phyloP scores from a whole-genome alignment of 805 yeast species.

The Metschnikowia arizonensis region DNA sequence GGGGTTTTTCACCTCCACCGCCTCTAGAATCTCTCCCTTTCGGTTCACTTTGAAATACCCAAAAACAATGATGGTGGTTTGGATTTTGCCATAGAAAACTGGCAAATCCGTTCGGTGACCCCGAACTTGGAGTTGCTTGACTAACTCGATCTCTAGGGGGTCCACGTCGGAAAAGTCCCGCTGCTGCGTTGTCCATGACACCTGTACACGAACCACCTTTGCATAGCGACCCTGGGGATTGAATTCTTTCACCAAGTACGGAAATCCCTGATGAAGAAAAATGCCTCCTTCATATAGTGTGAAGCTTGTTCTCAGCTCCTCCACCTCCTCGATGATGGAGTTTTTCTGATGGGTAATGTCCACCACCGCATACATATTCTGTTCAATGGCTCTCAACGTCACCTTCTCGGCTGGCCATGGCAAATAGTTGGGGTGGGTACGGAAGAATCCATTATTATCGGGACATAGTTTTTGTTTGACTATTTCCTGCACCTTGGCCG shows the following conservation, averaged over 20 bases:
- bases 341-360: conserved; percentile 78
- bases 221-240: conserved; percentile 77
- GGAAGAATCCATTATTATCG: conserved; percentile 28
- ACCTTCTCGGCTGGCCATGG: conserved; percentile 83
- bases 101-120: conserved; percentile 44
- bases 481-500: conserved; percentile 24
- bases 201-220: conserved; percentile 80
- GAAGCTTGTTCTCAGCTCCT: conserved; percentile 82
- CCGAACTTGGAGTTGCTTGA: conserved; percentile 48
- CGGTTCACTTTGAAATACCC: conserved; percentile 88
- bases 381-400: conserved; percentile 78
- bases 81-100: conserved; percentile 69
- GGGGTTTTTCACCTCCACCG: conserved; percentile 87
- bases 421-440: conserved; percentile 46
- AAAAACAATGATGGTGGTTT: conserved; percentile 73
- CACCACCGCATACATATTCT: conserved; percentile 80
- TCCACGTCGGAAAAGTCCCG: conserved; percentile 93
- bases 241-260: conserved; percentile 82
- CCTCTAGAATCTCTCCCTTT: conserved; percentile 77
- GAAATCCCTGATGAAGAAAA: conserved; percentile 87
- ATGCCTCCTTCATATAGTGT: conserved; percentile 91
- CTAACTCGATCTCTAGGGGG: conserved; percentile 66
- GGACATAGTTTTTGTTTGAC: conserved; percentile 37
- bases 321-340: conserved; percentile 81
- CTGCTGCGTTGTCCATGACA: conserved; percentile 90